These are phyloP conservation scores for Marasmius tenuissimus DNA, from an alignment of 1,284 basidiomycete genomes.

Conservation along the genomic window DNA sequence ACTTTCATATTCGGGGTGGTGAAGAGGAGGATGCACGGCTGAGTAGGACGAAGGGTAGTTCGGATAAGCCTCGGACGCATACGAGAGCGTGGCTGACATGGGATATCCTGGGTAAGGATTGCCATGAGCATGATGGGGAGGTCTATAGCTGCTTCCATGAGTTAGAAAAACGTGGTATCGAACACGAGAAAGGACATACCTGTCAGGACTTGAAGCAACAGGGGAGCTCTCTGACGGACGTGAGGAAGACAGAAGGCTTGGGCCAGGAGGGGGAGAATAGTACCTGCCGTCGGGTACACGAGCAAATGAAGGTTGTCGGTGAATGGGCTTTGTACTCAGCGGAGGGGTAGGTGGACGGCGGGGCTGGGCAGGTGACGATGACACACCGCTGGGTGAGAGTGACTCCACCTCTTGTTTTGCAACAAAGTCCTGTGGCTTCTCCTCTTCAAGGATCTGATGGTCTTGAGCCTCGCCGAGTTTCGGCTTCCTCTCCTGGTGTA, in stretches of 20 bases:
- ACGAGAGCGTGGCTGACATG: neutral
- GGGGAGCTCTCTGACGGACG: neutral
- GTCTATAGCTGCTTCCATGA: neutral
- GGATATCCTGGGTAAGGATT: neutral
- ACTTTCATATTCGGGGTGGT: neutral
- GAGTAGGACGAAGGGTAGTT: neutral
- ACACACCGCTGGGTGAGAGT: neutral
- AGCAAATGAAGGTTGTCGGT: constrained; percentile 11
- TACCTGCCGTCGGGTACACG: neutral
- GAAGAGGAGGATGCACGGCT: neutral
- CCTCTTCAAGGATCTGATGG: neutral
- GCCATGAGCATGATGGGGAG: neutral
- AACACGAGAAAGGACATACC: neutral
- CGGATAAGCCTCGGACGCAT: neutral
- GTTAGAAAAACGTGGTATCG: neutral
- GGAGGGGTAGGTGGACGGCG: constrained; percentile 14
- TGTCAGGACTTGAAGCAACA: neutral
- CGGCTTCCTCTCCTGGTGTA: neutral
- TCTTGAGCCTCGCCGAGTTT: neutral
- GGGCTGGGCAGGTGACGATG: constrained; percentile 11
- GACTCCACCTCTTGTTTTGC: constrained; percentile 1
- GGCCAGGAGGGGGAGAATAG: neutral
- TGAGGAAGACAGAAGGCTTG: constrained; percentile 1
- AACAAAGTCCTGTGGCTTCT: neutral
- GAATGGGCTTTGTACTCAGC: constrained; percentile 12